Conservation (phyloP, 2,329 filamentous ascomycete genomes). For the Rhexocercosporidium sp. region DNA sequence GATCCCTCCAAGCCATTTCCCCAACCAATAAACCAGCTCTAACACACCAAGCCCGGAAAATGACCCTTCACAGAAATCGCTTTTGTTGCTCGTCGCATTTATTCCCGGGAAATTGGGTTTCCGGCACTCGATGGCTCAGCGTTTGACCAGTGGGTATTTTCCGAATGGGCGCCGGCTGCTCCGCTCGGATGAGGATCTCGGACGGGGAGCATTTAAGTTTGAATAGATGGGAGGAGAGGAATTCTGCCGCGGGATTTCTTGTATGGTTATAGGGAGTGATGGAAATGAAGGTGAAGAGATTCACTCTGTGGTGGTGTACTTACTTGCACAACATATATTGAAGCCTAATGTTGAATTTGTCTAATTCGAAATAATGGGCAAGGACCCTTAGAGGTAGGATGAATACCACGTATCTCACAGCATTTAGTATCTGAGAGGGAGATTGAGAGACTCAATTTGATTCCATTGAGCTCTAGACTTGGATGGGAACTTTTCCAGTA, state of each 20-base stretch:
- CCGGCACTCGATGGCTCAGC: neutral
- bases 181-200: too few species aligned
- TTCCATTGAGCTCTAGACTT: neutral
- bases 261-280: neutral
- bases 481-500: neutral
- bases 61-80: too few species aligned
- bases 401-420: too few species aligned
- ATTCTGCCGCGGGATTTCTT: neutral
- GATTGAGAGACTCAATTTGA: neutral
- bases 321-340: too few species aligned
- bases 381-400: too few species aligned
- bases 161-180: too few species aligned
- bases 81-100: slow-evolving; percentile 10
- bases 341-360: too few species aligned
- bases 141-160: neutral
- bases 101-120: slow-evolving; percentile 9
- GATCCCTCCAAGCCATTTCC: neutral
- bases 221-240: neutral
- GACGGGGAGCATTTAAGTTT: too few species aligned
- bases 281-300: neutral
- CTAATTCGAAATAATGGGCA: too few species aligned
- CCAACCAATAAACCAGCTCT: neutral
- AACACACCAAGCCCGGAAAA: neutral
- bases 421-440: neutral
- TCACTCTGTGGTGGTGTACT: too few species aligned